These are phyloP conservation scores for Medicago arabica DNA, from an alignment of 306 rosid genomes.

Conservation along the genomic window DNA sequence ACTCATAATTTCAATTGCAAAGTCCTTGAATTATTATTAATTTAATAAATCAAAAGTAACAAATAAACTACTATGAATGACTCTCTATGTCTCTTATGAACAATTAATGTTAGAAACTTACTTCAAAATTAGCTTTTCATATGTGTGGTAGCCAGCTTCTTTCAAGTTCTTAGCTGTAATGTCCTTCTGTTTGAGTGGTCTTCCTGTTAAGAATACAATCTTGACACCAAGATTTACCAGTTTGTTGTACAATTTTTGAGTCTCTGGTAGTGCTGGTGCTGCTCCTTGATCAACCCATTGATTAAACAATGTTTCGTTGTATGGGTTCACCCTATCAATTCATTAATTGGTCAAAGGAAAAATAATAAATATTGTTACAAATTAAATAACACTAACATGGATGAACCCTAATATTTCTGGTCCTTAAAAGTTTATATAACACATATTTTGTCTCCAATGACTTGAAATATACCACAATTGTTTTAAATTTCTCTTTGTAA, in stretches of 20 bases:
- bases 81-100: background rate
- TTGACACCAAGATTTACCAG: conserved; percentile 52
- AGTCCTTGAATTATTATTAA: no score
- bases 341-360: no score
- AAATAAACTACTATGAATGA: no score
- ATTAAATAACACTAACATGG: no score
- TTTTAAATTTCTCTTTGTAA: no score
- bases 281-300: conserved; percentile 45
- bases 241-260: conserved; percentile 48
- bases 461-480: background rate
- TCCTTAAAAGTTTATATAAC: background rate
- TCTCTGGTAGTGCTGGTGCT: conserved; percentile 64
- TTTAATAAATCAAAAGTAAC: no score
- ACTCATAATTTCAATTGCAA: no score
- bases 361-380: background rate
- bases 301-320: conserved; percentile 25
- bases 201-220: conserved; percentile 58
- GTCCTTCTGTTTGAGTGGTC: conserved; percentile 19
- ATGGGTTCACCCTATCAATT: conserved; percentile 44
- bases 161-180: conserved; percentile 46
- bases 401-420: no score
- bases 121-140: conserved; percentile 60
- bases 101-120: conserved; percentile 32
- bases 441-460: background rate
- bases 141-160: conserved; percentile 49